Evolutionary conservation across 2,329 filamentous ascomycete genomes (phyloP), one percentile per base, ranked within the genome.

Genomic region (Aspergillus melleus): DNA sequence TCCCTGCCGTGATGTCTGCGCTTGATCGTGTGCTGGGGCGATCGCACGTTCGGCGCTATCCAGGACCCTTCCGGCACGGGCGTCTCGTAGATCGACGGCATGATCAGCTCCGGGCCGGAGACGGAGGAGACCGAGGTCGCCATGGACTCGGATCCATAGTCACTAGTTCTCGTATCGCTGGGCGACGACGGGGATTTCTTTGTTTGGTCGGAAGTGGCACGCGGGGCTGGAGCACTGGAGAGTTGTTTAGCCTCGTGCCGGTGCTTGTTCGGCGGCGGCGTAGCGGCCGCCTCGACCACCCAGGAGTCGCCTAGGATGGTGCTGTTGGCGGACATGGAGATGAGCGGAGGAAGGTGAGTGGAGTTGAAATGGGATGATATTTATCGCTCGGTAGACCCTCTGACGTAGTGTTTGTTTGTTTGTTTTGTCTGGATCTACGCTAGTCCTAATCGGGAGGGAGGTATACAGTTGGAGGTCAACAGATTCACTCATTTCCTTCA

Each of bases 31-130:
- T 57, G 39, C 44, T 66, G 62, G 9, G 29, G 61, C 4, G 61
- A 53, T 51, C 66, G 70, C 20, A 72, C 47, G 24, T 62, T 60
- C 22, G 72, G 70, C 24, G 68, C 71, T 24, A 75, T 63, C 73
- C 73, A 75, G 39, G 73, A 75, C 24, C 59, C 69, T 52, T 75
- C 72, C 22, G 69, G 64, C 44, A 72, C 67, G 6, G 72, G 68
- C 3, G 68, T 66, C 52, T 76, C 73, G 61, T 70, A 72, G 50
- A 77, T 76, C 4, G 75, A 76, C 4, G 75, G 75, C 75, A 77
- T 77, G 22, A 77, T 73, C 6, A 77, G 70, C 57, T 77, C 74
- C 1, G 75, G 74, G 4, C 75, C 75, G 12, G 73, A 68, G 49
- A 69, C 61, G 6, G 70, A 72, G 11, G 72, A 74, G 39, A 66